Percentiles rank a stretch among this genome's conserved stretches.
Evolutionary conservation across 805 yeast genomes (phyloP).

Genomic region (Metschnikowia koreensis): DNA sequence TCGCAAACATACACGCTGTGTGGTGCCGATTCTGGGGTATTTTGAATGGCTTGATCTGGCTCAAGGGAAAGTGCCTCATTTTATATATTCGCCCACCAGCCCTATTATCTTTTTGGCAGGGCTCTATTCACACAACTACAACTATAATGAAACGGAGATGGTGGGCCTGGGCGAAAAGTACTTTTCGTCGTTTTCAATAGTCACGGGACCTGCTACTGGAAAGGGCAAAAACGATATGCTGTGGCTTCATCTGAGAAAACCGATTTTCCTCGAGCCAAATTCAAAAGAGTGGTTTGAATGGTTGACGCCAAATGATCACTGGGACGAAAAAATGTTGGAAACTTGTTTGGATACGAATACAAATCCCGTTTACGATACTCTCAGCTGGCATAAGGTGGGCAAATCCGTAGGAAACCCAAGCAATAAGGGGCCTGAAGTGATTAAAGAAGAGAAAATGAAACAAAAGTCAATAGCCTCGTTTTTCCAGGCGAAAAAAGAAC

Average conservation of each 20-base stretch:
- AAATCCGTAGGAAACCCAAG: constrained; percentile 62
- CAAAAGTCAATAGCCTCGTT: constrained; percentile 17
- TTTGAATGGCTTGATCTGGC: constrained; percentile 68
- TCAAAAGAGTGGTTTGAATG: constrained; percentile 59
- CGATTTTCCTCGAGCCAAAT: constrained; percentile 62
- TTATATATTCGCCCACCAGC: constrained; percentile 50
- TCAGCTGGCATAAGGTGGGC: constrained; percentile 56
- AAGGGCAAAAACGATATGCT: constrained; percentile 47
- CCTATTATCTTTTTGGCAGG: constrained; percentile 64
- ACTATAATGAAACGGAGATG: constrained; percentile 24
- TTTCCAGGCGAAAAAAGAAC: constrained; percentile 7
- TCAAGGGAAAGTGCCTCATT: constrained; percentile 60
- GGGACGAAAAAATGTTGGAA: constrained; percentile 40
- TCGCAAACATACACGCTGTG: constrained; percentile 55
- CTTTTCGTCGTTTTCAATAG: constrained; percentile 58
- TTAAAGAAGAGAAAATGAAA: constrained; percentile 30
- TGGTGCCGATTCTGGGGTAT: constrained; percentile 78
- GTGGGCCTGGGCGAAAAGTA: constrained; percentile 18
- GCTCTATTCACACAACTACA: constrained; percentile 36
- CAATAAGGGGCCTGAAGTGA: constrained; percentile 38
- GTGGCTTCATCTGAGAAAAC: constrained; percentile 80
- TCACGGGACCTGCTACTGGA: constrained; percentile 63
- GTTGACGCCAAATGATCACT: constrained; percentile 48
- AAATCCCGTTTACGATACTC: constrained; percentile 30
- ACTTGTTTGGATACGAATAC: constrained; percentile 36